Conservation (phyloP, 805 yeast species). For the Metschnikowia arizonensis region DNA sequence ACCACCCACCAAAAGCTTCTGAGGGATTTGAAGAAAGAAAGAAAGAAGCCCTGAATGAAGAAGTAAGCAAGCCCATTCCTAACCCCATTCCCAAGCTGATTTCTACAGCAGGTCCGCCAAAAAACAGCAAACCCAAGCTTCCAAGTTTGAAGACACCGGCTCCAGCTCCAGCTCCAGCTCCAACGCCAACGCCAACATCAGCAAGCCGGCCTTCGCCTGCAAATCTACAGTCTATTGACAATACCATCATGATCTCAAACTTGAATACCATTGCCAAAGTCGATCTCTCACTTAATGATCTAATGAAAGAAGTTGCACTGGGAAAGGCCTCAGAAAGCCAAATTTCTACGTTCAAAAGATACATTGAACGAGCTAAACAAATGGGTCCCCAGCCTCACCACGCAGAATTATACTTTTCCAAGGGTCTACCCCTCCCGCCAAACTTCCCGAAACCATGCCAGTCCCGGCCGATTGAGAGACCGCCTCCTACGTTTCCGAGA, state of each 20-base stretch:
- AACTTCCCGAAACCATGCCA: slow-evolving; percentile 17
- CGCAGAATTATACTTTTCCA: slow-evolving; percentile 25
- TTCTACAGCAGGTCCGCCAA: not conserved
- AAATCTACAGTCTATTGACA: slow-evolving; percentile 56
- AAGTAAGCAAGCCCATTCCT: not conserved
- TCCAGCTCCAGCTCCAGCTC: too few relatives aligned
- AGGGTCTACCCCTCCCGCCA: slow-evolving; percentile 18
- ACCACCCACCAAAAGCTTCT: not conserved
- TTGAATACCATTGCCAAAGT: slow-evolving; percentile 76
- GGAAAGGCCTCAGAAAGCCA: slow-evolving; percentile 73
- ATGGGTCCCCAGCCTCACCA: slow-evolving; percentile 59
- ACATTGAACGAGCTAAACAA: slow-evolving; percentile 71
- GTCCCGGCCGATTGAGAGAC: slow-evolving; percentile 13
- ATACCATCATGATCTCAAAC: slow-evolving; percentile 79
- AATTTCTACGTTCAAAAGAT: slow-evolving; percentile 72
- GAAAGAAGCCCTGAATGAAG: not conserved
- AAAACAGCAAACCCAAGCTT: not conserved
- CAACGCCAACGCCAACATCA: too few relatives aligned
- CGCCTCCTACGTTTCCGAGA: slow-evolving; percentile 16
- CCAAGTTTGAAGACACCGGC: not conserved
- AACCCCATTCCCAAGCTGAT: too few relatives aligned
- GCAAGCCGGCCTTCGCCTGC: slow-evolving; percentile 14
- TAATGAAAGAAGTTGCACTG: slow-evolving; percentile 84
- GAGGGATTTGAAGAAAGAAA: not conserved
- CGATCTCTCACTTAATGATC: slow-evolving; percentile 59